Conservation (phyloP, 164 flowering plant species). For the Cinnamomum micranthum region DNA sequence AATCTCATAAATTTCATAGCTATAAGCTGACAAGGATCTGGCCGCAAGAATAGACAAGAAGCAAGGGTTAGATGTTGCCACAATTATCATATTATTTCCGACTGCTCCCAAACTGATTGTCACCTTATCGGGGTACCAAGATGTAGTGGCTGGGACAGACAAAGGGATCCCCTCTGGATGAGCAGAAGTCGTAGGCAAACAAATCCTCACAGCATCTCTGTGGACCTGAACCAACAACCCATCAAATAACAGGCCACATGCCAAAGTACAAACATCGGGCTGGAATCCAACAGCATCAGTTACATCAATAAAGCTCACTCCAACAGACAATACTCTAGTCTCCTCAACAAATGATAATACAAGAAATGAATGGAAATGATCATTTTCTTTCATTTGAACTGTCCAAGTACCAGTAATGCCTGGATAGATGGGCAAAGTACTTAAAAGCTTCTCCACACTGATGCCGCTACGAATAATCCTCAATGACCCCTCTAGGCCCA, state of each 20-base stretch:
- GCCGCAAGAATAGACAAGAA: slow-evolving; percentile 67
- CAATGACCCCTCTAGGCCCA: slow-evolving; percentile 89
- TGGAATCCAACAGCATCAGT: slow-evolving; percentile 92
- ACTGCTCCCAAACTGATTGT: slow-evolving; percentile 85
- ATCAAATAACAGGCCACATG: slow-evolving; percentile 82
- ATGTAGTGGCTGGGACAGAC: slow-evolving; percentile 61
- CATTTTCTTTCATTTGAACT: slow-evolving; percentile 59
- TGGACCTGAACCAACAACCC: slow-evolving; percentile 80
- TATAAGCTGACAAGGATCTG: slow-evolving; percentile 40
- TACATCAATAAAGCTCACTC: slow-evolving; percentile 83
- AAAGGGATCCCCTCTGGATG: slow-evolving; percentile 68
- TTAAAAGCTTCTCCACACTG: slow-evolving; percentile 75
- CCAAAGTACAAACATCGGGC: slow-evolving; percentile 83
- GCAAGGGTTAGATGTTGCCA: slow-evolving; percentile 90
- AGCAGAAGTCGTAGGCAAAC: slow-evolving; percentile 72
- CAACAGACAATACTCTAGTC: slow-evolving; percentile 92
- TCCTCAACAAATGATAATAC: slow-evolving; percentile 94
- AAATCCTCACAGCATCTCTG: slow-evolving; percentile 66
- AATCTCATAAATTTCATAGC: slow-evolving; percentile 72
- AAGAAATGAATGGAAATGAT: slow-evolving; percentile 77
- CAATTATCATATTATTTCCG: slow-evolving; percentile 55
- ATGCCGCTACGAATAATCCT: slow-evolving; percentile 86
- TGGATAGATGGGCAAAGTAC: slow-evolving; percentile 74
- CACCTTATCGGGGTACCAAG: slow-evolving; percentile 69
- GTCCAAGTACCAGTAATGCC: slow-evolving; percentile 93